These are phyloP conservation scores for Ceratocystis ficicola DNA, from an alignment of 2,329 filamentous ascomycete species.

Conservation along the genomic window DNA sequence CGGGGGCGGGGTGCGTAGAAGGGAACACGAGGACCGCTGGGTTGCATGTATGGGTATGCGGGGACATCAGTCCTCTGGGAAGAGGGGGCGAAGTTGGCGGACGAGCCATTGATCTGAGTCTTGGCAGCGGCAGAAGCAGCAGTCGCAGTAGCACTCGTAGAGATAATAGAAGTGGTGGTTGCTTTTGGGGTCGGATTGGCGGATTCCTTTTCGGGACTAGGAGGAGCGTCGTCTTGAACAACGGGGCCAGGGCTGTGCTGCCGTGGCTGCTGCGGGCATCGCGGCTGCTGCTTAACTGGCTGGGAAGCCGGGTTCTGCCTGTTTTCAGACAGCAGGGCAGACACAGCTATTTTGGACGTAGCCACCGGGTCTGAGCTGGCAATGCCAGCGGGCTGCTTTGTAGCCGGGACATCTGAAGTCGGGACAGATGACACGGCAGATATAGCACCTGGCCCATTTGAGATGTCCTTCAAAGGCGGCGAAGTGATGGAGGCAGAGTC, in stretches of 20 bases:
- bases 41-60: constrained; percentile 11
- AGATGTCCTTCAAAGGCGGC: not conserved
- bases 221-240: not conserved
- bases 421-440: not conserved
- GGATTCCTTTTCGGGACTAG: constrained; percentile 2
- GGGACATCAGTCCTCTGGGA: constrained; percentile 2
- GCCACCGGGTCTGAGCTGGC: not conserved
- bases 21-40: constrained; percentile 1
- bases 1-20: constrained; percentile 17
- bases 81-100: constrained; percentile 12
- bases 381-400: not conserved
- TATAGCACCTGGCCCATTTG: not conserved
- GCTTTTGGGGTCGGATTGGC: not conserved
- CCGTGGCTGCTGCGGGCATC: not conserved
- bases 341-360: not conserved
- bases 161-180: not conserved
- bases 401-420: not conserved
- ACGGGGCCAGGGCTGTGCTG: not conserved
- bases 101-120: constrained; percentile 8
- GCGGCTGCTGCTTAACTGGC: not conserved
- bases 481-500: not conserved
- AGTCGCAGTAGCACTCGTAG: no score
- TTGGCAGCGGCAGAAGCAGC: not conserved
- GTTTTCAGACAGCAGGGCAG: not conserved
- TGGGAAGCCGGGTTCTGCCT: not conserved